Percentiles rank a stretch among this genome's conserved stretches.
phyloP scores from a whole-genome alignment of 495 filamentous ascomycete genomes.

The Aspergillus kassunensis region DNA sequence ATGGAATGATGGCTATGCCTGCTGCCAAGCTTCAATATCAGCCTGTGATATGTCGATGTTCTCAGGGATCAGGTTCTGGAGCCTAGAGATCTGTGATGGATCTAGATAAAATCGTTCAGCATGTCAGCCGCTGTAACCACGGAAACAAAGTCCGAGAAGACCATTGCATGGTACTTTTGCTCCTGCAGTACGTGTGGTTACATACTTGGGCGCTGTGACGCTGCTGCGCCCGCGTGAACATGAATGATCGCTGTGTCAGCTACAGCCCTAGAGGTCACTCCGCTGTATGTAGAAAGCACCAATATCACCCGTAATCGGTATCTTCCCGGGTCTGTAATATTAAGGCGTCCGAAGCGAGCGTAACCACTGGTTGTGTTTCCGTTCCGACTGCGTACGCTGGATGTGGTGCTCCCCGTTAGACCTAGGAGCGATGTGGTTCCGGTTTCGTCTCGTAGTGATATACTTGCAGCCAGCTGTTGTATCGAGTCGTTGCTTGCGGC shows the following conservation, averaged over 20 bases:
- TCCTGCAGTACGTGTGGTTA: background rate
- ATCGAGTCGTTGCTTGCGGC: conserved; percentile 19
- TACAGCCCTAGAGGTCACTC: conserved; percentile 31
- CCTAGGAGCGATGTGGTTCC: conserved; percentile 23
- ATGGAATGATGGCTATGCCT: conserved; percentile 13
- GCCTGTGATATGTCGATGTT: conserved; percentile 35
- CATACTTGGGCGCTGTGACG: conserved; percentile 35
- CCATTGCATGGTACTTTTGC: background rate
- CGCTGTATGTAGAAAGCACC: conserved; percentile 27
- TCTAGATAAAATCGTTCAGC: conserved; percentile 13
- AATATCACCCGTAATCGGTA: conserved; percentile 38
- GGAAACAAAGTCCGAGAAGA: background rate
- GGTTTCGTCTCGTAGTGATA: conserved; percentile 30
- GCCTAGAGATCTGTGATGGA: conserved; percentile 24
- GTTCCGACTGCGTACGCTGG: conserved; percentile 33
- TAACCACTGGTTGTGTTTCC: conserved; percentile 37
- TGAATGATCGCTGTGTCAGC: conserved; percentile 34
- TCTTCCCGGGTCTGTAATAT: conserved; percentile 30
- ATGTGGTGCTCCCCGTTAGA: conserved; percentile 30
- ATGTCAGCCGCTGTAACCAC: background rate
- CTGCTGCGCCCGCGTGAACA: conserved; percentile 27
- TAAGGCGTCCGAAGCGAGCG: conserved; percentile 31
- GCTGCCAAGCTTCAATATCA: conserved; percentile 36
- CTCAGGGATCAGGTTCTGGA: conserved; percentile 31
- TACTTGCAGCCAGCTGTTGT: conserved; percentile 33